Conservation (phyloP, 1,139 yeast genomes). For the Saccharomyces hybrid region DNA sequence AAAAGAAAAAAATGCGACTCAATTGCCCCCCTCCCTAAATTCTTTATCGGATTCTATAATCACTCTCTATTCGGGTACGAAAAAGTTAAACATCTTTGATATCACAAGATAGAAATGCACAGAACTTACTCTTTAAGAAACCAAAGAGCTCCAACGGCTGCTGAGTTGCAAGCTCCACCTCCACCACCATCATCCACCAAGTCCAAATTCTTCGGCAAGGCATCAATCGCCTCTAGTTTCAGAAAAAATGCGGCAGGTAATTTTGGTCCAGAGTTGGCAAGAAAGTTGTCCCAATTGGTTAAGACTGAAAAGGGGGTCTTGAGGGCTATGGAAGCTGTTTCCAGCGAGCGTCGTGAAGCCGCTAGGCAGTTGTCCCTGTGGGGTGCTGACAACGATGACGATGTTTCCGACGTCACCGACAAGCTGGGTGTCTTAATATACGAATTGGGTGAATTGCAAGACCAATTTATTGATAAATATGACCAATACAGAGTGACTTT, state of each 20-base stretch:
- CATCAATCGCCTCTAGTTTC: constrained; percentile 57
- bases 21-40: background rate
- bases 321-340: constrained; percentile 72
- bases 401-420: constrained; percentile 77
- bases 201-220: constrained; percentile 66
- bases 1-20: background rate
- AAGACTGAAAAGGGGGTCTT: constrained; percentile 78
- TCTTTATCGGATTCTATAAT: background rate
- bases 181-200: constrained; percentile 73
- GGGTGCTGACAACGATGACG: constrained; percentile 85
- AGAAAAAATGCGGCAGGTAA: constrained; percentile 69
- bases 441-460: constrained; percentile 83
- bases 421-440: constrained; percentile 75
- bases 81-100: background rate
- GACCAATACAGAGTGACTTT: constrained; percentile 80
- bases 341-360: constrained; percentile 72
- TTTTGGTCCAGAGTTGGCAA: constrained; percentile 70
- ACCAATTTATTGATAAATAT: constrained; percentile 78
- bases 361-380: constrained; percentile 77
- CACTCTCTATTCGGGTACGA: background rate
- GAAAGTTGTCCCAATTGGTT: constrained; percentile 68
- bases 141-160: constrained; percentile 73
- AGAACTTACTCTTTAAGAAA: constrained; percentile 79
- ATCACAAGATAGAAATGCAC: constrained; percentile 44
- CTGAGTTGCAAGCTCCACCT: constrained; percentile 73